Base-by-base conservation (phyloP, 2,329 filamentous ascomycete species). In the Colletotrichum sublineola region DNA sequence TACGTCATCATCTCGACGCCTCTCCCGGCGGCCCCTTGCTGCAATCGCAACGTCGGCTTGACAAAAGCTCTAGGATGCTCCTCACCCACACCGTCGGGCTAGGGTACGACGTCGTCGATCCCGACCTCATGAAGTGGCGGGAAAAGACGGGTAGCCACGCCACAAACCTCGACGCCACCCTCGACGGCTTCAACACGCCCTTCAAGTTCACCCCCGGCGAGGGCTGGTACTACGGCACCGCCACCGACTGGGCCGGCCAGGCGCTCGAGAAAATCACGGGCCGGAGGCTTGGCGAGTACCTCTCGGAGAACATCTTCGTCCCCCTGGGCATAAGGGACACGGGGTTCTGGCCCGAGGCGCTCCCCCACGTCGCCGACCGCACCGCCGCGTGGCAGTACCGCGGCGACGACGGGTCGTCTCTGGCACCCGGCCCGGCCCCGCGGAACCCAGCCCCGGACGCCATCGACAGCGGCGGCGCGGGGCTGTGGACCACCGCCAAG, bases 61-160 rank as follows among this genome's bases (percentile, higher is more conserved):
- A 72, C 58, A 33, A 11, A 11, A n/a, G 3, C 8, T 3, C 3
- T 36, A 82, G 81, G 9, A 80, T 80, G 31, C 81, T 89, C 0
- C 81, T 90, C 3, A 85, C 84, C 0, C 88, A 90, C 76, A 85
- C 86, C 0, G 78, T 82, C 7, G 88, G 88, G 2, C 70, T 87
- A 0, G 81, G 79, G 1, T 86, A 87, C 75, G 85, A 86, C 55
- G 48, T 80, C 15, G 76, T 78, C 20, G 81, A 86, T 62, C 81
- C 84, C 0, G 79, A 81, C 7, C 76, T 85, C 1, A 67, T 74
- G 0, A 80, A 79, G 20, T 89, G 85, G 85, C 81, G 85, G 85
- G 81, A 82, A 5, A 68, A 76, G 31, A 77, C 76, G 8, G 75
- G 78, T 6, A 80, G 81, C 36, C 78, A 76, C 0, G 75, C 76